Conservation (phyloP, 768 basidiomycete species). For the Pleurotus eryngii region DNA sequence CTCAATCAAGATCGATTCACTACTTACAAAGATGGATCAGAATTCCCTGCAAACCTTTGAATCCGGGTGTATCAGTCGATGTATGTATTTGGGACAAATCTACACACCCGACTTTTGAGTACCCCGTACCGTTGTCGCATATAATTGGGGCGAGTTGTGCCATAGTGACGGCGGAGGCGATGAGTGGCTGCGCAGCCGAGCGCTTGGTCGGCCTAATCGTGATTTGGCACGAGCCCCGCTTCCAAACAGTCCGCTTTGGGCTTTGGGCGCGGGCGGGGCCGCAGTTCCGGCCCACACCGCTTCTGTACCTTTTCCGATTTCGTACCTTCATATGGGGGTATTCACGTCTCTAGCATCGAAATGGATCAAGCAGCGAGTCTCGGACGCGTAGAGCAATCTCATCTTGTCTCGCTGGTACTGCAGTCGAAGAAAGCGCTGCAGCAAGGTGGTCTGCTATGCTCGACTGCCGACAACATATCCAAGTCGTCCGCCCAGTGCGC, state of each 20-base stretch:
- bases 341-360: too few relatives aligned
- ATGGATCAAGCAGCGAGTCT: constrained; percentile 10
- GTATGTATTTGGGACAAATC: not conserved
- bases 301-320: too few relatives aligned
- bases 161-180: constrained; percentile 41
- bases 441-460: constrained; percentile 73
- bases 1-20: not conserved
- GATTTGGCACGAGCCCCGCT: too few relatives aligned
- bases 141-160: constrained; percentile 90
- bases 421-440: constrained; percentile 84
- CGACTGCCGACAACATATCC: constrained; percentile 59
- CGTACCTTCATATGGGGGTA: too few relatives aligned
- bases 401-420: constrained; percentile 71
- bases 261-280: too few relatives aligned
- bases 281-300: too few relatives aligned
- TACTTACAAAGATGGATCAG: constrained; percentile 94
- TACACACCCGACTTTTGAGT: constrained; percentile 91
- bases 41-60: constrained; percentile 92
- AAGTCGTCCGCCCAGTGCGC: constrained; percentile 62
- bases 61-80: not conserved
- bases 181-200: too few relatives aligned
- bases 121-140: constrained; percentile 97
- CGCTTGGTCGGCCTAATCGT: too few relatives aligned
- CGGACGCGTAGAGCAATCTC: constrained; percentile 43
- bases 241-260: too few relatives aligned